Evolutionary conservation across 1,139 yeast species (phyloP).

Genomic region (Magnusiomyces sp.): DNA sequence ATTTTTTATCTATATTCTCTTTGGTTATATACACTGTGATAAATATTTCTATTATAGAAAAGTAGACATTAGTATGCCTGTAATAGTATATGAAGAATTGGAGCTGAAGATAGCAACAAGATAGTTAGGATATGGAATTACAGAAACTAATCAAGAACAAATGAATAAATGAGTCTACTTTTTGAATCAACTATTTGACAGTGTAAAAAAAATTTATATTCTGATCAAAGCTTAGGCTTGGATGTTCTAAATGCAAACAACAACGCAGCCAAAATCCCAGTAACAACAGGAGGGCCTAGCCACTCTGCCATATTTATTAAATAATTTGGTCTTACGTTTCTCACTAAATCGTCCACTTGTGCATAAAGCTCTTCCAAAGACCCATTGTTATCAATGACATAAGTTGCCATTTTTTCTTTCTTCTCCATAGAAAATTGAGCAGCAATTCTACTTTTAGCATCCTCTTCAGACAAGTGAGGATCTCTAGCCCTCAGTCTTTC

Average conservation of each 20-base stretch:
- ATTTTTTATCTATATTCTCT: background rate
- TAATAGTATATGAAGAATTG: no score
- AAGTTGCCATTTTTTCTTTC: slow-evolving; percentile 54
- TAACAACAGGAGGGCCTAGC: slow-evolving; percentile 48
- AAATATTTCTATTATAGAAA: no score
- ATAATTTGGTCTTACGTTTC: slow-evolving; percentile 40
- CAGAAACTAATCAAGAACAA: no score
- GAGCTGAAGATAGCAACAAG: no score
- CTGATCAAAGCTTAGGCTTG: slow-evolving; percentile 7
- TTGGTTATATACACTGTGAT: no score
- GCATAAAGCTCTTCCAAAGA: slow-evolving; percentile 41
- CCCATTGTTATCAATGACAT: slow-evolving; percentile 57
- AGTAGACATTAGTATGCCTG: no score
- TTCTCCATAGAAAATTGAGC: slow-evolving; percentile 66
- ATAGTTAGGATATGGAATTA: no score
- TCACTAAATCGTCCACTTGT: slow-evolving; percentile 41
- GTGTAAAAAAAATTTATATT: background rate
- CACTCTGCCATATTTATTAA: slow-evolving; percentile 36
- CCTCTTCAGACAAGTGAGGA: slow-evolving; percentile 53
- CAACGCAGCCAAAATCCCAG: slow-evolving; percentile 9
- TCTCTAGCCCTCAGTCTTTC: slow-evolving; percentile 59
- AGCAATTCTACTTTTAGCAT: slow-evolving; percentile 61
- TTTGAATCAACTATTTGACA: background rate
- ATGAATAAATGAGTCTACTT: no score
- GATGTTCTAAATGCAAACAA: slow-evolving; percentile 3